Evolutionary conservation across 1,139 yeast species (phyloP).

Genomic region (Tardiomyces depauwii): DNA sequence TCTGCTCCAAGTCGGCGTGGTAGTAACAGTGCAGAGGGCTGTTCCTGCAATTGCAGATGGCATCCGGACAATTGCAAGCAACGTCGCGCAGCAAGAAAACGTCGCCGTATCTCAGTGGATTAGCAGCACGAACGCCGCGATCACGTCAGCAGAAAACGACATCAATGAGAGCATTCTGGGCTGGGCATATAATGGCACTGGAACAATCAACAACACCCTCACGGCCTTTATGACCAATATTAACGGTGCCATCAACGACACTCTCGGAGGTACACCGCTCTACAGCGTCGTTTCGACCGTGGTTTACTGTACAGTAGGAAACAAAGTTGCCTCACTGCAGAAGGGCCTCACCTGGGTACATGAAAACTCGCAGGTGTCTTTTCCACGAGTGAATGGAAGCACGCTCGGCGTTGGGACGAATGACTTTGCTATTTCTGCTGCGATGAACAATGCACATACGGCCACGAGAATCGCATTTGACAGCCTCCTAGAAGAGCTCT

Average conservation of each 20-base stretch:
- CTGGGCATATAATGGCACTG: constrained; percentile 47
- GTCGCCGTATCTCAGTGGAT: constrained; percentile 34
- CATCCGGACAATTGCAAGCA: constrained; percentile 8
- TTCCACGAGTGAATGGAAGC: constrained; percentile 41
- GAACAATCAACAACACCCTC: constrained; percentile 44
- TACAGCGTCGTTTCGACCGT: constrained; percentile 47
- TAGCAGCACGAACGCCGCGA: constrained; percentile 37
- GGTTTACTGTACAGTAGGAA: constrained; percentile 69
- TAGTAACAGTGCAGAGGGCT: constrained; percentile 18
- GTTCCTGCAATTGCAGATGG: constrained; percentile 10
- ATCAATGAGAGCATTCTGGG: constrained; percentile 61
- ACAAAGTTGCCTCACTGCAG: constrained; percentile 54
- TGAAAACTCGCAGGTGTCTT: constrained; percentile 42
- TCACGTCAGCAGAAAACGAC: constrained; percentile 32
- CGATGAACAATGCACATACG: background rate
- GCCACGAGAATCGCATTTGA: background rate
- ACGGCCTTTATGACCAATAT: constrained; percentile 37
- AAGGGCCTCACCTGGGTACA: constrained; percentile 73
- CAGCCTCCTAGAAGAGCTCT: background rate
- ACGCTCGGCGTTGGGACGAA: background rate
- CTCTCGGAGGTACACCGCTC: constrained; percentile 58
- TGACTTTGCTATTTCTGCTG: background rate
- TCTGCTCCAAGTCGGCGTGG: constrained; percentile 32
- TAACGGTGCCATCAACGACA: constrained; percentile 41
- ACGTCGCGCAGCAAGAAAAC: constrained; percentile 11